Evolutionary conservation across 306 rosid genomes (phyloP).

Genomic region (Betula pendula): DNA sequence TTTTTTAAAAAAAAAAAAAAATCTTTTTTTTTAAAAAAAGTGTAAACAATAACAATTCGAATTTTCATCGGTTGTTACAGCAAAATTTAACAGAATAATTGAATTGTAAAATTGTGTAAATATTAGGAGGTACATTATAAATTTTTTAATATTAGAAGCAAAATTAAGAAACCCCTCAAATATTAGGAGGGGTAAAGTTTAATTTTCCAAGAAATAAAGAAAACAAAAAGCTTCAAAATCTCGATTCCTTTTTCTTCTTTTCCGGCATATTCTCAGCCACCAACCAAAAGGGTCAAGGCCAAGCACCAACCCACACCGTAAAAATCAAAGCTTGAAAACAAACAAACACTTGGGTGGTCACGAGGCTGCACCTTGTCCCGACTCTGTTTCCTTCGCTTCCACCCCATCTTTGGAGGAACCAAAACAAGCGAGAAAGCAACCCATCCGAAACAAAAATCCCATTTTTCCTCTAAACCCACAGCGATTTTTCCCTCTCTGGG

Average conservation of each 20-base stretch:
- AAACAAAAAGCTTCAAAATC: slow-evolving; percentile 6
- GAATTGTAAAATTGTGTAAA: too few species aligned
- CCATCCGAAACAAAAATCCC: too few species aligned
- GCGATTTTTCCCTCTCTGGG: not conserved
- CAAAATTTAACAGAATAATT: too few species aligned
- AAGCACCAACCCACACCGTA: not conserved
- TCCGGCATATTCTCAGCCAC: not conserved
- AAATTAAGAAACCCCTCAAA: too few species aligned
- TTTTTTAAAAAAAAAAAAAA: too few species aligned
- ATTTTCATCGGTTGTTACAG: too few species aligned
- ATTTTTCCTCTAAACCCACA: not conserved
- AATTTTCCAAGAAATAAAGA: not conserved
- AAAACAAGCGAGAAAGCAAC: slow-evolving; percentile 81
- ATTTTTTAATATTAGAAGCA: too few species aligned
- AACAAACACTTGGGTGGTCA: slow-evolving; percentile 29
- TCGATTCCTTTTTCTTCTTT: not conserved
- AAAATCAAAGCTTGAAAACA: not conserved
- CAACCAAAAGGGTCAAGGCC: slow-evolving; percentile 8
- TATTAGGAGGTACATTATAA: too few species aligned
- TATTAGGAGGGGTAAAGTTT: too few species aligned
- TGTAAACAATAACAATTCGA: too few species aligned
- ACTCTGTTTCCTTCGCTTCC: slow-evolving; percentile 39
- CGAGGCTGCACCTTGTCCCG: slow-evolving; percentile 43
- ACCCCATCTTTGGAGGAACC: slow-evolving; percentile 65
- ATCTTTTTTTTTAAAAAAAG: too few species aligned